Evolutionary conservation across 805 yeast species (phyloP).

Genomic region (Starmera amethionina): DNA sequence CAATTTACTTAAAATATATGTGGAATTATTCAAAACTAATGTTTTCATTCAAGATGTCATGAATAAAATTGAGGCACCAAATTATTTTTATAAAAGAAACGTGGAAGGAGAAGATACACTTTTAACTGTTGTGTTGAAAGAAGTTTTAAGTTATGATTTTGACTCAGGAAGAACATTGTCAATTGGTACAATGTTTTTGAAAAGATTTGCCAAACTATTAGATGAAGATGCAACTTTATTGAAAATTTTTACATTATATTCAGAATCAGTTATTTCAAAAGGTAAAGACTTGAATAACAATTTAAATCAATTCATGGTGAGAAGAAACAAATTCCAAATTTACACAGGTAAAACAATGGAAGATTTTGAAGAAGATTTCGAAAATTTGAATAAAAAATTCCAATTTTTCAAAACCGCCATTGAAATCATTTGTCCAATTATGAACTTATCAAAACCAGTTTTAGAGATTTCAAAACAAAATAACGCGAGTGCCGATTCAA

Average conservation of each 20-base stretch:
- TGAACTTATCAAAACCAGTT: conserved; percentile 29
- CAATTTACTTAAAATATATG: conserved; percentile 37
- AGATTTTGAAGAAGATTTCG: conserved; percentile 27
- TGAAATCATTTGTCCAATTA: conserved; percentile 31
- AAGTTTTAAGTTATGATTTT: conserved; percentile 32
- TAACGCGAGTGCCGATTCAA: conserved; percentile 14
- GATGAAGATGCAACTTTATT: conserved; percentile 18
- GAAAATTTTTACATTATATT: conserved; percentile 29
- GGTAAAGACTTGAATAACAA: conserved; percentile 27
- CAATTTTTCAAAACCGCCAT: conserved; percentile 36
- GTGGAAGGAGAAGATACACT: conserved; percentile 26
- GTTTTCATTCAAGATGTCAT: conserved; percentile 34
- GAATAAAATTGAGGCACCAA: conserved; percentile 35
- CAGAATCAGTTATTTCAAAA: conserved; percentile 30
- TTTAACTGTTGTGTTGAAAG: conserved; percentile 33
- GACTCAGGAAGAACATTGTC: conserved; percentile 23
- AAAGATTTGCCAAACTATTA: conserved; percentile 31
- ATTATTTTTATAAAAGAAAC: conserved; percentile 27
- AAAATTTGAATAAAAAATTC: conserved; percentile 23
- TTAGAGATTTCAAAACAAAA: conserved; percentile 20
- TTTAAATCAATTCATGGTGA: conserved; percentile 25
- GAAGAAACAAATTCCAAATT: conserved; percentile 45
- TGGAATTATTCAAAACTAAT: conserved; percentile 51
- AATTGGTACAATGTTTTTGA: conserved; percentile 38
- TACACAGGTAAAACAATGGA: conserved; percentile 51